Conservation (phyloP, 257 asterid species). For the Solanum chiquidenum region DNA sequence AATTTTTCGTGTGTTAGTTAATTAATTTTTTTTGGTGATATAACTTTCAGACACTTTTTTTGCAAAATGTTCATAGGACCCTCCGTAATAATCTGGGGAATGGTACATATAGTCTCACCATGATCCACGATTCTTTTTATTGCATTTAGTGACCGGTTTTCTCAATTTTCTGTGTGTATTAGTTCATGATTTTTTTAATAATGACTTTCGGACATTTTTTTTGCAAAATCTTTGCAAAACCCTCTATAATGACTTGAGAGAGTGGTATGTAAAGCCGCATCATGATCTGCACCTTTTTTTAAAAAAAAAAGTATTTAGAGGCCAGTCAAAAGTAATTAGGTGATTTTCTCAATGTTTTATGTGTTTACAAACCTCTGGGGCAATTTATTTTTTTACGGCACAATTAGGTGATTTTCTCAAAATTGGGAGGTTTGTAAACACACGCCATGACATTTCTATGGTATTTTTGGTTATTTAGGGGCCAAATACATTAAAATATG, state of each 20-base stretch:
- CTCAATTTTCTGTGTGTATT: accelerated
- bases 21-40: neutral
- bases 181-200: no score
- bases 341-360: neutral
- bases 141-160: neutral
- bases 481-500: neutral
- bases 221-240: neutral
- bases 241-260: no score
- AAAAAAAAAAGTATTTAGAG: neutral
- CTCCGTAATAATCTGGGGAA: neutral
- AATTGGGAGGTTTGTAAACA: no score
- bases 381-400: no score
- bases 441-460: no score
- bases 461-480: neutral
- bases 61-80: neutral
- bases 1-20: neutral
- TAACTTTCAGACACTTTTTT: neutral
- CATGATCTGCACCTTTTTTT: neutral
- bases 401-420: neutral
- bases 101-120: neutral
- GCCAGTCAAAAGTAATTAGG: neutral
- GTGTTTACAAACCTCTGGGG: neutral
- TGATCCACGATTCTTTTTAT: neutral
- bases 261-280: neutral
- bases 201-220: no score